Evolutionary conservation across 805 yeast genomes (phyloP).

Genomic region (Yamadazyma ubonensis): DNA sequence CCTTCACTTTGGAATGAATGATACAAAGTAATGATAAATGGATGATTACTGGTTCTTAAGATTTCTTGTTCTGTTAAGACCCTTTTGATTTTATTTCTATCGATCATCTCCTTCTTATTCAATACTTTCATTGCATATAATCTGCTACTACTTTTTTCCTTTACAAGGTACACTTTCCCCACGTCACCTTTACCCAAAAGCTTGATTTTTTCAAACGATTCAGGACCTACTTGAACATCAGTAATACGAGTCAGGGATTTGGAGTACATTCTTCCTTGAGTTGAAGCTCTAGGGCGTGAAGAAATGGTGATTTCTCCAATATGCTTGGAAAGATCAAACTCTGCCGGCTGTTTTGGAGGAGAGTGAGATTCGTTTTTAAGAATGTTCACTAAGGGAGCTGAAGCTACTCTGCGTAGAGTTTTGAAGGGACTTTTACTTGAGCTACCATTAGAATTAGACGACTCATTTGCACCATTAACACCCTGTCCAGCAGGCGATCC

Average conservation of each 20-base stretch:
- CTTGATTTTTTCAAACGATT: conserved; percentile 83
- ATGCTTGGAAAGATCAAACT: conserved; percentile 41
- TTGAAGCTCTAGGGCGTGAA: conserved; percentile 37
- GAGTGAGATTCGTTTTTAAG: conserved; percentile 24
- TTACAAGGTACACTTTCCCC: conserved; percentile 91
- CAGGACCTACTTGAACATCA: conserved; percentile 80
- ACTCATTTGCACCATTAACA: neutral
- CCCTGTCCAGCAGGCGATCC: neutral
- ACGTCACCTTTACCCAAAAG: conserved; percentile 97
- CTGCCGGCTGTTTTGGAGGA: conserved; percentile 31
- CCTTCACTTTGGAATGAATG: conserved; percentile 97
- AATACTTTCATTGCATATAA: conserved; percentile 92
- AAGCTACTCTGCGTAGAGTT: conserved; percentile 68
- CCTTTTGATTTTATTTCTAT: conserved; percentile 89
- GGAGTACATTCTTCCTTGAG: conserved; percentile 62
- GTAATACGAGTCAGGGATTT: conserved; percentile 70
- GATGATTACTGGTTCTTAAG: conserved; percentile 91
- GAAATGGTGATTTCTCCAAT: conserved; percentile 42
- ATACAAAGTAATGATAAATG: conserved; percentile 92
- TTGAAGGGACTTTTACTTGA: conserved; percentile 1
- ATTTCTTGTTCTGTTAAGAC: conserved; percentile 97
- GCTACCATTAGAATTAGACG: conserved; percentile 27
- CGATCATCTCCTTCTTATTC: conserved; percentile 89
- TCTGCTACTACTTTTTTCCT: conserved; percentile 71
- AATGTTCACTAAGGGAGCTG: conserved; percentile 67